These are phyloP conservation scores for Cladosporium sp. DNA, from an alignment of 2,329 filamentous ascomycete genomes.

Conservation along the genomic window DNA sequence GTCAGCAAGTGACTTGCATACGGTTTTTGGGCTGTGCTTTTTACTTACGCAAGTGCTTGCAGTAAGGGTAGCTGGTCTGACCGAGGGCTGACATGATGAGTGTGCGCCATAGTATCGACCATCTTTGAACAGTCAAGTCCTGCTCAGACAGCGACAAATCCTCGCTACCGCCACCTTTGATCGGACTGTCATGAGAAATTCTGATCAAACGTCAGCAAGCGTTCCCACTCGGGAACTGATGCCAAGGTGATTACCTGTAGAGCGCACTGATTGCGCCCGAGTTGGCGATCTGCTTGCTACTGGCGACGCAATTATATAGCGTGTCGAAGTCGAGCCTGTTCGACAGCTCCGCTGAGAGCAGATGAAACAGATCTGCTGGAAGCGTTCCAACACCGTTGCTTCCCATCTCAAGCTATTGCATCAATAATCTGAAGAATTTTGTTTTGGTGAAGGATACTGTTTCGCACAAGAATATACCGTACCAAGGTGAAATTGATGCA, in stretches of 20 bases:
- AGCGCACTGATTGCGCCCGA: conserved; percentile 60
- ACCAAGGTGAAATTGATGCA: neutral
- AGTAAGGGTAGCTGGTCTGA: conserved; percentile 67
- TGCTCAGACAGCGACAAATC: conserved; percentile 44
- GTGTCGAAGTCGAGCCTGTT: conserved; percentile 58
- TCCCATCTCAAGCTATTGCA: conserved; percentile 4
- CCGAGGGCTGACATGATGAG: conserved; percentile 66
- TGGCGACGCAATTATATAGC: conserved; percentile 59
- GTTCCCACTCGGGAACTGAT: neutral
- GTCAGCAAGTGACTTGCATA: neutral
- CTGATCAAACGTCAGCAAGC: conserved; percentile 28
- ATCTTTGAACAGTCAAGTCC: conserved; percentile 54
- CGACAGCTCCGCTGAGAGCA: conserved; percentile 62
- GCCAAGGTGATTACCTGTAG: conserved; percentile 54
- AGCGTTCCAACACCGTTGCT: conserved; percentile 34
- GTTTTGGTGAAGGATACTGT: neutral
- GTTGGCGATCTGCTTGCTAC: conserved; percentile 57
- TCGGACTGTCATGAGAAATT: conserved; percentile 45
- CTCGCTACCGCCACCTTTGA: conserved; percentile 48
- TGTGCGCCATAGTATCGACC: conserved; percentile 67
- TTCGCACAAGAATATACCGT: neutral
- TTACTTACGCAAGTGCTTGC: conserved; percentile 58
- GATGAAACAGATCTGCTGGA: conserved; percentile 60
- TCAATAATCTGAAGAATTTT: neutral
- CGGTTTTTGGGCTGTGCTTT: neutral